Percentiles rank a stretch among this genome's conserved stretches.
phyloP scores from a whole-genome alignment of 2,329 filamentous ascomycete genomes.

The Diplodia intermedia region DNA sequence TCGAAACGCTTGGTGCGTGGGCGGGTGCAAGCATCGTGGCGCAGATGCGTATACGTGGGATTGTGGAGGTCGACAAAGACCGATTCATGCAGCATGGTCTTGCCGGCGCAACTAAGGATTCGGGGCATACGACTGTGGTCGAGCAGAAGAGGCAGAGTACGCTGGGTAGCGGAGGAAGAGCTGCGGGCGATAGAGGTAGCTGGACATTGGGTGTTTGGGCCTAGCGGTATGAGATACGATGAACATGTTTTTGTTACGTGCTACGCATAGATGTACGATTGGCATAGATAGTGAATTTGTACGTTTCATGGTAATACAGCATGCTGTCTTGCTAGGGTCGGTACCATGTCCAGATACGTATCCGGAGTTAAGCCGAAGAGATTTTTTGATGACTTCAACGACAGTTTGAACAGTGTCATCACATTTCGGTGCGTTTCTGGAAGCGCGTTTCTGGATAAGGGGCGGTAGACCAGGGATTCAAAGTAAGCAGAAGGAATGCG shows the following conservation, averaged over 20 bases:
- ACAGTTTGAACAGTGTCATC: not conserved
- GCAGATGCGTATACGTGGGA: slow-evolving; percentile 70
- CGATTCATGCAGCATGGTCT: slow-evolving; percentile 72
- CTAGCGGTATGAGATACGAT: slow-evolving; percentile 31
- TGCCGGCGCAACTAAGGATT: slow-evolving; percentile 63
- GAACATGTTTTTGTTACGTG: not conserved
- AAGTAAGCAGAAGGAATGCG: not conserved
- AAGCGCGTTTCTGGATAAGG: not conserved
- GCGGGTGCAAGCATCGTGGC: slow-evolving; percentile 74
- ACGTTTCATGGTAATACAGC: no score
- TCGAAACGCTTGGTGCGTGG: slow-evolving; percentile 77
- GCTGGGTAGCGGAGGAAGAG: slow-evolving; percentile 22
- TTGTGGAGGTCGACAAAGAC: slow-evolving; percentile 75
- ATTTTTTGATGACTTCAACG: not conserved
- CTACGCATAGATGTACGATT: not conserved
- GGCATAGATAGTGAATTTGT: not conserved
- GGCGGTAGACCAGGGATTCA: not conserved
- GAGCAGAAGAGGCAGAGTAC: slow-evolving; percentile 29
- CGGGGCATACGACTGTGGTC: slow-evolving; percentile 33
- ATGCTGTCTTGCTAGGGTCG: no score
- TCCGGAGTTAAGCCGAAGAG: slow-evolving; percentile 1
- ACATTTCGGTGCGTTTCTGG: not conserved
- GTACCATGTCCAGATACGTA: not conserved
- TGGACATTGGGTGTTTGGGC: slow-evolving; percentile 52
- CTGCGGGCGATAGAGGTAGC: slow-evolving; percentile 45